Percentiles rank a stretch among this genome's conserved stretches.
phyloP scores from a whole-genome alignment of 2,329 filamentous ascomycete species.

The Helotiales sp. region DNA sequence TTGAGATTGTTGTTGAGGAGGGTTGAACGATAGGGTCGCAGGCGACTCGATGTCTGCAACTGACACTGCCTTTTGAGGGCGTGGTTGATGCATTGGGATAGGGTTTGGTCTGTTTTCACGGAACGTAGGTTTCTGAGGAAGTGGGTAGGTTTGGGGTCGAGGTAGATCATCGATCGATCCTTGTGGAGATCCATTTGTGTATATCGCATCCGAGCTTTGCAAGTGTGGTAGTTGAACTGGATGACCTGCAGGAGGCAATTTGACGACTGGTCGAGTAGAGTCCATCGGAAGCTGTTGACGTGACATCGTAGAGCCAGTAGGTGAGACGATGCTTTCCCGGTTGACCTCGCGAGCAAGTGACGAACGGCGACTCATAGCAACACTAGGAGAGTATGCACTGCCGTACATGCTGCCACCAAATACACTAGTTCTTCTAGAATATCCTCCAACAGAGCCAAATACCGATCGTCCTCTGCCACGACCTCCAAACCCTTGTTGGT shows the following conservation, averaged over 20 bases:
- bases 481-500: conserved; percentile 74
- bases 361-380: conserved; percentile 85
- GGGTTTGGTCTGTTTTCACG: conserved; percentile 54
- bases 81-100: conserved; percentile 86
- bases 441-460: conserved; percentile 65
- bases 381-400: conserved; percentile 81
- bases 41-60: conserved; percentile 91
- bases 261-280: conserved; percentile 70
- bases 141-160: conserved; percentile 53
- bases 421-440: conserved; percentile 79
- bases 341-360: conserved; percentile 69
- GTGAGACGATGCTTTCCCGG: conserved; percentile 76
- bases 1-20: conserved; percentile 66
- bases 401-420: conserved; percentile 68
- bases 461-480: conserved; percentile 71
- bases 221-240: conserved; percentile 26
- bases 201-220: conserved; percentile 35
- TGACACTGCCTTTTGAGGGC: conserved; percentile 91
- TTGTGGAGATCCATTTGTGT: conserved; percentile 23
- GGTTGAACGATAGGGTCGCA: conserved; percentile 50
- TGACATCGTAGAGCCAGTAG: conserved; percentile 75
- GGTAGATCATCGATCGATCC: conserved; percentile 44
- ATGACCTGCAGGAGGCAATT: conserved; percentile 64
- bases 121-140: conserved; percentile 58
- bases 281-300: conserved; percentile 64